phyloP scores from a whole-genome alignment of 768 basidiomycete species.

The Kwoniella botswanensis region DNA sequence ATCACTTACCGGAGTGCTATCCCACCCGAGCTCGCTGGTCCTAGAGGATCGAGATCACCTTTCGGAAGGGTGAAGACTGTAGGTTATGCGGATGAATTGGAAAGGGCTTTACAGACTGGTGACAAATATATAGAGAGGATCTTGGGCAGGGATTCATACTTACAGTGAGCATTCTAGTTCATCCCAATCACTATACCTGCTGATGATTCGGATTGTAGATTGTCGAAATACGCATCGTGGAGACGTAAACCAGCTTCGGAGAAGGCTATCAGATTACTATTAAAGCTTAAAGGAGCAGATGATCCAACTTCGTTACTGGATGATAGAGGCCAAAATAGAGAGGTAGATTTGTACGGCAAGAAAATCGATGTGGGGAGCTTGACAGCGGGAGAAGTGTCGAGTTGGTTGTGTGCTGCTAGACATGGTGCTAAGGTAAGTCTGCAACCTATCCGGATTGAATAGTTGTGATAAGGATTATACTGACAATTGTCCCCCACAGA shows the following conservation, averaged over 20 bases:
- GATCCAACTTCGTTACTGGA: not conserved
- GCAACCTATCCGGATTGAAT: too few relatives aligned
- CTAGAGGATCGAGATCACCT: constrained; percentile 7
- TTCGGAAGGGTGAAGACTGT: constrained; percentile 22
- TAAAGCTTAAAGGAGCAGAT: constrained; percentile 37
- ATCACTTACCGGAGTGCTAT: constrained; percentile 39
- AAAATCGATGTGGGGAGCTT: constrained; percentile 8
- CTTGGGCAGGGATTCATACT: constrained; percentile 32
- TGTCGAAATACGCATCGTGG: constrained; percentile 51
- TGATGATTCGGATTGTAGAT: not conserved
- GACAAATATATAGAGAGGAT: constrained; percentile 41
- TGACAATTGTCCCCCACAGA: constrained; percentile 3
- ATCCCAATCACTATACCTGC: not conserved
- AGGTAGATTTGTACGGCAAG: constrained; percentile 13
- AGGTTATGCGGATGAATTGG: constrained; percentile 43
- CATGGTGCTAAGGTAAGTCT: constrained; percentile 30
- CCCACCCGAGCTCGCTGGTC: constrained; percentile 23
- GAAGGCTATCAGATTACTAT: constrained; percentile 34
- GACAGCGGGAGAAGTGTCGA: constrained; percentile 33
- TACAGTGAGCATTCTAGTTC: constrained; percentile 29
- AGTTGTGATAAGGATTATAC: too few relatives aligned
- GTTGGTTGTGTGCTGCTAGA: constrained; percentile 25
- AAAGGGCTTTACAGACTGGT: constrained; percentile 43
- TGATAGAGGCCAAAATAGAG: constrained; percentile 3
- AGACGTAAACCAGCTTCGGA: constrained; percentile 35